Evolutionary conservation across 306 rosid species (phyloP).

Genomic region (Hylodesmum podocarpum): DNA sequence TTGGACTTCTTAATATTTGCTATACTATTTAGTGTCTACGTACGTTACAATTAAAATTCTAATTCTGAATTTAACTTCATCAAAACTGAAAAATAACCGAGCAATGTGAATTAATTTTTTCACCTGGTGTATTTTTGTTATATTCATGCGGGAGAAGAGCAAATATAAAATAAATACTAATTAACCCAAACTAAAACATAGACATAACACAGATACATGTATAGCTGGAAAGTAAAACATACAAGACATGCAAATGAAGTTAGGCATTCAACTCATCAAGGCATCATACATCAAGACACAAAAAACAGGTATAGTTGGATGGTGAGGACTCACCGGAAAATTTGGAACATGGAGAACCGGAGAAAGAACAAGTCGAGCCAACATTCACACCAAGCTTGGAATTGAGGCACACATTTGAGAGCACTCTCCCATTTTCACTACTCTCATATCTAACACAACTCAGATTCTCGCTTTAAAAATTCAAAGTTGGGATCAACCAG

Average conservation of each 20-base stretch:
- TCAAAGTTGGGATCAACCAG: neutral
- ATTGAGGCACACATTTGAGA: neutral
- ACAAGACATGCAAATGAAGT: neutral
- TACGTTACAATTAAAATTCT: neutral
- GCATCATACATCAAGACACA: neutral
- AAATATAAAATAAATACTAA: neutral
- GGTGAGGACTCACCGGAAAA: slow-evolving; percentile 9
- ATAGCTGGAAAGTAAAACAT: neutral
- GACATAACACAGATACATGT: neutral
- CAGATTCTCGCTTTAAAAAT: neutral
- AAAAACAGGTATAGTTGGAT: neutral
- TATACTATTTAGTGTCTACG: neutral
- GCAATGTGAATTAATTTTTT: neutral
- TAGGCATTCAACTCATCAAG: neutral
- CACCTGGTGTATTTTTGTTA: neutral
- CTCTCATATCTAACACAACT: neutral
- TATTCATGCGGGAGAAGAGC: neutral
- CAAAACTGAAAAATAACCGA: neutral
- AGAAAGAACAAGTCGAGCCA: neutral
- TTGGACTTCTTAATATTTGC: neutral
- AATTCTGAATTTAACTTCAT: neutral
- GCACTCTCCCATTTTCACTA: neutral
- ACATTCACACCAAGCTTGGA: neutral
- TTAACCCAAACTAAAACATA: neutral
- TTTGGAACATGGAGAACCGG: neutral